A percentile compares a stretch with the other conserved stretches of the same genome.
Conservation (phyloP, 805 yeast genomes). For the Teunomyces aglyptinius region DNA sequence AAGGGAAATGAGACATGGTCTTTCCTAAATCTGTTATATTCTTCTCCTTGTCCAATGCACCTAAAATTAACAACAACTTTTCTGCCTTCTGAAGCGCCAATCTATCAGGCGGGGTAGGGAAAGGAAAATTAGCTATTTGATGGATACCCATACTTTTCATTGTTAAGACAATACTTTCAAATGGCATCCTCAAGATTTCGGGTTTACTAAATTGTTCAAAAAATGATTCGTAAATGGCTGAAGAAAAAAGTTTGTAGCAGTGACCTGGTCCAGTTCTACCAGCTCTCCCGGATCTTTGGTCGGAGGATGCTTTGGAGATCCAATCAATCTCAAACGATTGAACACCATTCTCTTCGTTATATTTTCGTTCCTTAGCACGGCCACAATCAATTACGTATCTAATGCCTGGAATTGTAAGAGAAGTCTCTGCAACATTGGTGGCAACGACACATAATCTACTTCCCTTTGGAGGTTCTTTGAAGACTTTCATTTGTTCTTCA, state of each 20-base stretch:
- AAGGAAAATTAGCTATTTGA: slow-evolving; percentile 87
- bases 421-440: slow-evolving; percentile 97
- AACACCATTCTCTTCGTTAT: slow-evolving; percentile 79
- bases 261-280: slow-evolving; percentile 99
- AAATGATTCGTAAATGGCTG: slow-evolving; percentile 88
- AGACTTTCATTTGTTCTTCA: slow-evolving; percentile 89
- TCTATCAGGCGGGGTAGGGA: slow-evolving; percentile 89
- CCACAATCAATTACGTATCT: slow-evolving; percentile 96
- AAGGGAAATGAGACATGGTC: slow-evolving; percentile 86
- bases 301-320: slow-evolving; percentile 94
- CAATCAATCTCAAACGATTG: slow-evolving; percentile 90
- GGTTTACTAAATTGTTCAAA: slow-evolving; percentile 83
- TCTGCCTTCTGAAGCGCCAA: slow-evolving; percentile 61
- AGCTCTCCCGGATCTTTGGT: slow-evolving; percentile 94
- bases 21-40: slow-evolving; percentile 74
- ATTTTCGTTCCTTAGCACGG: slow-evolving; percentile 83
- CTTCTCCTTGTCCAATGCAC: slow-evolving; percentile 65
- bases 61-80: slow-evolving; percentile 62
- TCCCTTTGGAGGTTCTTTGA: slow-evolving; percentile 80
- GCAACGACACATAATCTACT: slow-evolving; percentile 90
- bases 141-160: slow-evolving; percentile 98
- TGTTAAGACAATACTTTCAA: slow-evolving; percentile 89
- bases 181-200: slow-evolving; percentile 92
- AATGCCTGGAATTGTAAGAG: slow-evolving; percentile 93
- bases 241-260: slow-evolving; percentile 86